These are phyloP conservation scores for Euphorbia lathyris DNA, from an alignment of 345 rosid species.

Conservation along the genomic window DNA sequence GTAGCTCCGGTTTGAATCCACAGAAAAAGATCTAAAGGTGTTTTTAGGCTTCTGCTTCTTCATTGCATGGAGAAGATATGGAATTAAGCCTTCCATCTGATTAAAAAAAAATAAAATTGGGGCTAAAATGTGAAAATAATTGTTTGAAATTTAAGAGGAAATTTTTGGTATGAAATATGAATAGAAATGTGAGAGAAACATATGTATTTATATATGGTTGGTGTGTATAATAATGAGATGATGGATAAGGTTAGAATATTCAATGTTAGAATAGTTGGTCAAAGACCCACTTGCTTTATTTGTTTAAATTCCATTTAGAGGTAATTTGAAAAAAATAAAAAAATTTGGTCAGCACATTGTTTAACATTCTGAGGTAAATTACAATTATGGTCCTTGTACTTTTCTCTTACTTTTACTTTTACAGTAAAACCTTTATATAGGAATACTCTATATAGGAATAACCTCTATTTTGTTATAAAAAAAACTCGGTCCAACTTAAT, in stretches of 20 bases:
- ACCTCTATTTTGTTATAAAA: too few relatives aligned
- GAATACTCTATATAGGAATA: too few relatives aligned
- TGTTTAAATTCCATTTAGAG: neutral
- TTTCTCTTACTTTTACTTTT: too few relatives aligned
- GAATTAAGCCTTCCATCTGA: constrained; percentile 71
- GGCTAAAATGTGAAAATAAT: too few relatives aligned
- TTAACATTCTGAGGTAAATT: neutral
- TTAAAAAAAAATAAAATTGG: too few relatives aligned
- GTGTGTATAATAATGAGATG: neutral
- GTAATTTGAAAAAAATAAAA: too few relatives aligned
- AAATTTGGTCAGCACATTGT: neutral
- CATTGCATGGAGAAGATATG: constrained; percentile 48
- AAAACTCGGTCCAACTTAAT: too few relatives aligned
- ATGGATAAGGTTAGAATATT: constrained; percentile 1
- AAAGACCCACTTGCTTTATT: neutral
- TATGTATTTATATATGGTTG: neutral
- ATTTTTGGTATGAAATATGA: neutral
- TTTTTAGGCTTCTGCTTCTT: constrained; percentile 29
- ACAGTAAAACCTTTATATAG: too few relatives aligned
- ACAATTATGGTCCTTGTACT: too few relatives aligned
- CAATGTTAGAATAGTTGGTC: neutral
- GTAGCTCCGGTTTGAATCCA: constrained; percentile 54
- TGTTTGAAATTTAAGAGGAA: neutral
- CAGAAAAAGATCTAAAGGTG: constrained; percentile 24
- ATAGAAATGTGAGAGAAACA: neutral